phyloP scores from a whole-genome alignment of 2,329 filamentous ascomycete genomes.

The Cladosporium sp. region DNA sequence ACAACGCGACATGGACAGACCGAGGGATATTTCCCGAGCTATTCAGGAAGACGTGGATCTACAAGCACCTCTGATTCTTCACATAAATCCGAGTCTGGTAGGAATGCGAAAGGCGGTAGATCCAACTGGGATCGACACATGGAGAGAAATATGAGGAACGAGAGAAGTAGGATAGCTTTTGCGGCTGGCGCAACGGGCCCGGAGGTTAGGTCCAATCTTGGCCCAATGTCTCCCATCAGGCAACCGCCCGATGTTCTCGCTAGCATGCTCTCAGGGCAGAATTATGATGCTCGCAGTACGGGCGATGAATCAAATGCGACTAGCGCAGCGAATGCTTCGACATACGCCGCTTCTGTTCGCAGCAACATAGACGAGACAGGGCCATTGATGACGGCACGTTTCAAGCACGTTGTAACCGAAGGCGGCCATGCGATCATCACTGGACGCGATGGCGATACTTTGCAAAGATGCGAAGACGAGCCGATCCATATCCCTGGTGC shows the following conservation, averaged over 20 bases:
- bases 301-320: conserved; percentile 15
- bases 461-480: conserved; percentile 85
- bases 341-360: conserved; percentile 26
- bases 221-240: background rate
- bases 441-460: conserved; percentile 63
- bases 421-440: conserved; percentile 80
- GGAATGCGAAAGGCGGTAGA: background rate
- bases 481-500: conserved; percentile 84
- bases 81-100: background rate
- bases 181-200: background rate
- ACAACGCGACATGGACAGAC: background rate
- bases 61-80: background rate
- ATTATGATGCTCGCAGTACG: conserved; percentile 15
- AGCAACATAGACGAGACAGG: conserved; percentile 40
- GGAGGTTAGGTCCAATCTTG: background rate
- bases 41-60: background rate
- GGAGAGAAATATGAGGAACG: background rate
- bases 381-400: conserved; percentile 65
- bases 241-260: background rate
- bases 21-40: conserved; percentile 35
- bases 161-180: background rate
- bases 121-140: background rate
- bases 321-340: conserved; percentile 13
- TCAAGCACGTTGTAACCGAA: conserved; percentile 71
- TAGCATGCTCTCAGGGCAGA: conserved; percentile 17